Conservation (phyloP, 208 protist species). For the Wallacemonas sp. region DNA sequence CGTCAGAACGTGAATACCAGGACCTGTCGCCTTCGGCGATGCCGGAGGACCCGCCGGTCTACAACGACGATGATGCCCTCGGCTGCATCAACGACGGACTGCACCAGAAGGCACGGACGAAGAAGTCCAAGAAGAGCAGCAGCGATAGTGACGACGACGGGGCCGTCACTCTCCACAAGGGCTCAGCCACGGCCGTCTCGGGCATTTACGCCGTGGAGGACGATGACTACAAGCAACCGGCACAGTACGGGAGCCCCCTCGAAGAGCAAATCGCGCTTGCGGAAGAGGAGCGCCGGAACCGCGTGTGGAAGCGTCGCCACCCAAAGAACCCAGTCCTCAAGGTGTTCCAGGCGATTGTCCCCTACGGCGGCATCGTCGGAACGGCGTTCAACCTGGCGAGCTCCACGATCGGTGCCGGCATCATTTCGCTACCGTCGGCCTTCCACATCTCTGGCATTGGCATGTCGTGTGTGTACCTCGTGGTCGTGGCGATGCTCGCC, state of each 20-base stretch:
- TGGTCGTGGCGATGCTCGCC: conserved; percentile 35
- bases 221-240: conserved; percentile 9
- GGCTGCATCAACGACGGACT: conserved; percentile 26
- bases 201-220: background rate
- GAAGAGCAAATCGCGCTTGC: conserved; percentile 28
- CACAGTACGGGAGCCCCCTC: background rate
- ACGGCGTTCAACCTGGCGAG: conserved; percentile 61
- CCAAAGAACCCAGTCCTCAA: conserved; percentile 38
- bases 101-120: background rate
- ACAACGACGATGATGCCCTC: conserved; percentile 42
- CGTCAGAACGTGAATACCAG: background rate
- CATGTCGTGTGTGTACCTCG: conserved; percentile 38
- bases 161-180: background rate
- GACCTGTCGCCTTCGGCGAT: conserved; percentile 8
- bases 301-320: conserved; percentile 47
- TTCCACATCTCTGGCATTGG: conserved; percentile 57
- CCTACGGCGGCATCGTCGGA: conserved; percentile 51
- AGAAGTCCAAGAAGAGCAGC: background rate
- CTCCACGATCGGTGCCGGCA: conserved; percentile 70
- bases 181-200: background rate
- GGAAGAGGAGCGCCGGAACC: conserved; percentile 23
- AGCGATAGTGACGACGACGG: conserved; percentile 8
- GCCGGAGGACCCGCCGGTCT: conserved; percentile 41
- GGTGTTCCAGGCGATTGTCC: conserved; percentile 38
- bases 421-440: conserved; percentile 52